Evolutionary conservation across 2,329 filamentous ascomycete species (phyloP).

Genomic region (Botrytis fragariae): DNA sequence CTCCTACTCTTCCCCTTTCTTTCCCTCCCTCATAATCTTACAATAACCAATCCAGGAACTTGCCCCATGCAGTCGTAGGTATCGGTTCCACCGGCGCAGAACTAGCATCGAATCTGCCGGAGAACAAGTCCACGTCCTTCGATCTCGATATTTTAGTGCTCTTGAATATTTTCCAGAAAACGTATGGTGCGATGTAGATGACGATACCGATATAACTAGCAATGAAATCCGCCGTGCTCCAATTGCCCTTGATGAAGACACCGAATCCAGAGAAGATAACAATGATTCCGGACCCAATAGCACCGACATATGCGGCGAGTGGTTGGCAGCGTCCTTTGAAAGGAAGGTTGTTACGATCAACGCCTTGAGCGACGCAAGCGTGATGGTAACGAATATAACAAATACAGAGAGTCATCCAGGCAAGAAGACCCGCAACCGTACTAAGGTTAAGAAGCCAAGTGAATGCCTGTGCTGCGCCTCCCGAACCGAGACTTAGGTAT

Average conservation of each 20-base stretch:
- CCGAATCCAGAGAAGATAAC: conserved; percentile 70
- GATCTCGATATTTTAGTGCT: conserved; percentile 44
- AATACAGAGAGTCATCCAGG: conserved; percentile 58
- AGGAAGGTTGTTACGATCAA: conserved; percentile 51
- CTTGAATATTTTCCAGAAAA: conserved; percentile 55
- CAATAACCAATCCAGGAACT: conserved; percentile 9
- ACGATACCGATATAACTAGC: conserved; percentile 57
- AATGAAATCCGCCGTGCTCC: conserved; percentile 57
- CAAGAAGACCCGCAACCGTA: conserved; percentile 61
- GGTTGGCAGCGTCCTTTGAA: conserved; percentile 56
- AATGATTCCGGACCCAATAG: conserved; percentile 42
- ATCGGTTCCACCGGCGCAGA: conserved; percentile 6
- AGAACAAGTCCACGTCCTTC: conserved; percentile 33
- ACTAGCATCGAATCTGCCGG: conserved; percentile 1
- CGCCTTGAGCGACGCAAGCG: conserved; percentile 55
- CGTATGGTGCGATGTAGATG: conserved; percentile 44
- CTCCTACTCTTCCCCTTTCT: too few relatives aligned
- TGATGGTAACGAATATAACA: conserved; percentile 59
- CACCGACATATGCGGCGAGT: conserved; percentile 47
- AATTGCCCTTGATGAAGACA: conserved; percentile 59
- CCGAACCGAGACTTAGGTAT: conserved; percentile 61
- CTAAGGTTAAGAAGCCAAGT: conserved; percentile 65
- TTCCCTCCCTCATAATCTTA: background rate
- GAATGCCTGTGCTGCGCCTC: conserved; percentile 51
- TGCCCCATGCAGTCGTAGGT: conserved; percentile 12